Percentiles rank a stretch among this genome's conserved stretches.
phyloP scores from a whole-genome alignment of 2,329 filamentous ascomycete genomes.

The Cladosporium sp. region DNA sequence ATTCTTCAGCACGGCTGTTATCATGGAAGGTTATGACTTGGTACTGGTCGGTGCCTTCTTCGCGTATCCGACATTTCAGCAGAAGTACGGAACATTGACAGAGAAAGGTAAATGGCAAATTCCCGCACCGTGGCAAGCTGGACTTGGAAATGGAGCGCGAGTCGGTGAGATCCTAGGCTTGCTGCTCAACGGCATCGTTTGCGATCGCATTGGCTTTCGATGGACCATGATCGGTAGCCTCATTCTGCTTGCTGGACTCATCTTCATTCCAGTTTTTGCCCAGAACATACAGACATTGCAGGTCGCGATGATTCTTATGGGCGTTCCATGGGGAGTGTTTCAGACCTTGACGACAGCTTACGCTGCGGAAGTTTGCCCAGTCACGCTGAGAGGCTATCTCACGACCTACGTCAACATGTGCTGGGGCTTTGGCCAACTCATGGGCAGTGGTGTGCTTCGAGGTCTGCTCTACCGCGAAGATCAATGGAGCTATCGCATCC shows the following conservation, averaged over 20 bases:
- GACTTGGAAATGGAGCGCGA: conserved; percentile 50
- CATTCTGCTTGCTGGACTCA: conserved; percentile 41
- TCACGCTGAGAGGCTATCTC: conserved; percentile 29
- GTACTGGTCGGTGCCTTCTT: neutral
- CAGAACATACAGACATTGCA: conserved; percentile 49
- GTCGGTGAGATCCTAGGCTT: conserved; percentile 56
- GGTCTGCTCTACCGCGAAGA: conserved; percentile 3
- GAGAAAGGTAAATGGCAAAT: conserved; percentile 35
- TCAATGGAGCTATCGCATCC: conserved; percentile 44
- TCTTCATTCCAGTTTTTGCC: conserved; percentile 57
- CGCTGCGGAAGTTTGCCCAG: conserved; percentile 1
- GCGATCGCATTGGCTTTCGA: conserved; percentile 20
- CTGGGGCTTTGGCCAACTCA: conserved; percentile 41
- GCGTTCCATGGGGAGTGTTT: conserved; percentile 6
- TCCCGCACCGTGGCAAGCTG: conserved; percentile 37
- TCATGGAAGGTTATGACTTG: conserved; percentile 58
- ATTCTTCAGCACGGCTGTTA: conserved; percentile 41
- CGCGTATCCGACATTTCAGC: conserved; percentile 45
- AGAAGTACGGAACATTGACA: conserved; percentile 53
- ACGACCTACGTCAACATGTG: conserved; percentile 49
- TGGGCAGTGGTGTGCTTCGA: conserved; percentile 39
- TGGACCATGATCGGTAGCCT: conserved; percentile 21
- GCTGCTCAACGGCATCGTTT: conserved; percentile 18
- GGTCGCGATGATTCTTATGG: neutral
- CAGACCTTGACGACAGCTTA: conserved; percentile 4